These are phyloP conservation scores for Glomus cerebriforme DNA, from an alignment of 192 early-diverging fungal species.

Conservation along the genomic window DNA sequence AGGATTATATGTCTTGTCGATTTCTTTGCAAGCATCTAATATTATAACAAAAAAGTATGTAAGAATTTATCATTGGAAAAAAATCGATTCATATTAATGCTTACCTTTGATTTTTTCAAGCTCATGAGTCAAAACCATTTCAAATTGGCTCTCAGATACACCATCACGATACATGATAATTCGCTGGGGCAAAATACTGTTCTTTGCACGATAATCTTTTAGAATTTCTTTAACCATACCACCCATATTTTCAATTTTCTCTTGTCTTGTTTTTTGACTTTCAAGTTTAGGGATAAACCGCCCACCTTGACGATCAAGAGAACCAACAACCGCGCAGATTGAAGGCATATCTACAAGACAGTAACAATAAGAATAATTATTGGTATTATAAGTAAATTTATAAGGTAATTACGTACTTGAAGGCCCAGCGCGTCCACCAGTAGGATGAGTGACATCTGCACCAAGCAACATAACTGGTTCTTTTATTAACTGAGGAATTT, in stretches of 20 bases:
- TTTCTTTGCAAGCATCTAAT: slow-evolving; percentile 52
- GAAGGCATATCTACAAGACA: slow-evolving; percentile 63
- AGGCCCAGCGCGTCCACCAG: slow-evolving; percentile 44
- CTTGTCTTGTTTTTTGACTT: slow-evolving; percentile 36
- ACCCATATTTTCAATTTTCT: slow-evolving; percentile 70
- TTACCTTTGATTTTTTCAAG: slow-evolving; percentile 56
- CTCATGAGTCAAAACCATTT: slow-evolving; percentile 71
- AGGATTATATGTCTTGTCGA: slow-evolving; percentile 71
- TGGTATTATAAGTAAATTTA: background rate
- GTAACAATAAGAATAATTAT: background rate
- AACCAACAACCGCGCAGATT: slow-evolving; percentile 76
- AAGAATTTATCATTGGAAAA: slow-evolving; percentile 31
- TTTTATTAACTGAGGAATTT: slow-evolving; percentile 60
- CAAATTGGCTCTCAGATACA: slow-evolving; percentile 62
- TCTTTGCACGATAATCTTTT: slow-evolving; percentile 62
- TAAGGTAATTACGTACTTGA: slow-evolving; percentile 32
- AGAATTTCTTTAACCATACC: slow-evolving; percentile 68
- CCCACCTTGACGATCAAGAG: slow-evolving; percentile 67
- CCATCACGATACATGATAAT: slow-evolving; percentile 81
- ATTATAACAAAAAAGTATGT: slow-evolving; percentile 38
- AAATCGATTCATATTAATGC: background rate
- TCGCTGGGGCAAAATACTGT: slow-evolving; percentile 61
- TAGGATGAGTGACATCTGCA: slow-evolving; percentile 82
- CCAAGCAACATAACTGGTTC: slow-evolving; percentile 75
- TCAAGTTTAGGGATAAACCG: slow-evolving; percentile 51